Percentiles rank a stretch among this genome's conserved stretches.
Conservation (phyloP, 2,329 filamentous ascomycete genomes). For the Talaromyces sp. region DNA sequence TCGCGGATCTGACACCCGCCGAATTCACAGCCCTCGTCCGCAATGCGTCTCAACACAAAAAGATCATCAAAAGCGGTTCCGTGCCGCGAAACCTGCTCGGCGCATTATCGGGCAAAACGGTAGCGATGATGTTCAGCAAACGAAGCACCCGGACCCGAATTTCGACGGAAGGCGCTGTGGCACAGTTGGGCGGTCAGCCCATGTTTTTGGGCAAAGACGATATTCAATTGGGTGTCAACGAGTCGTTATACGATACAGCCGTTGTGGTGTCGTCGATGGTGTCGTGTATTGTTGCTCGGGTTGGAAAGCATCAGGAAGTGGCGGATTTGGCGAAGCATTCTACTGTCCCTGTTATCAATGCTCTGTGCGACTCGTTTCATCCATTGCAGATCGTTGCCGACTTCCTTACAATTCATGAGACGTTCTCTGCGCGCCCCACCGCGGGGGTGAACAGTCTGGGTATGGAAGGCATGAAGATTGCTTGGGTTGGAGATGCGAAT, state of each 20-base stretch:
- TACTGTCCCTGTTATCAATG: conserved; percentile 78
- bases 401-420: conserved; percentile 83
- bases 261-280: conserved; percentile 93
- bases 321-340: conserved; percentile 67
- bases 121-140: conserved; percentile 97
- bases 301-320: conserved; percentile 73
- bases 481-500: conserved; percentile 95
- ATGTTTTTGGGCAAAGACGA: conserved; percentile 97
- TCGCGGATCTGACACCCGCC: conserved; percentile 72
- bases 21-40: conserved; percentile 80
- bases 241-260: conserved; percentile 88
- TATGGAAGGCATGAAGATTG: conserved; percentile 79
- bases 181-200: conserved; percentile 82
- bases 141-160: conserved; percentile 89
- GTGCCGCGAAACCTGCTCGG: conserved; percentile 58
- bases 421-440: conserved; percentile 54
- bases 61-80: conserved; percentile 66
- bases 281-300: conserved; percentile 75
- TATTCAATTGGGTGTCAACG: conserved; percentile 92
- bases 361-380: conserved; percentile 85
- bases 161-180: conserved; percentile 85
- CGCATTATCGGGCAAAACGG: conserved; percentile 68
- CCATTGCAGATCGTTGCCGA: conserved; percentile 93
- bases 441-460: conserved; percentile 54
- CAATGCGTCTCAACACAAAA: conserved; percentile 75